Evolutionary conservation across 108 stramenopile species (phyloP).

Genomic region (Pelagomonas calceolata): DNA sequence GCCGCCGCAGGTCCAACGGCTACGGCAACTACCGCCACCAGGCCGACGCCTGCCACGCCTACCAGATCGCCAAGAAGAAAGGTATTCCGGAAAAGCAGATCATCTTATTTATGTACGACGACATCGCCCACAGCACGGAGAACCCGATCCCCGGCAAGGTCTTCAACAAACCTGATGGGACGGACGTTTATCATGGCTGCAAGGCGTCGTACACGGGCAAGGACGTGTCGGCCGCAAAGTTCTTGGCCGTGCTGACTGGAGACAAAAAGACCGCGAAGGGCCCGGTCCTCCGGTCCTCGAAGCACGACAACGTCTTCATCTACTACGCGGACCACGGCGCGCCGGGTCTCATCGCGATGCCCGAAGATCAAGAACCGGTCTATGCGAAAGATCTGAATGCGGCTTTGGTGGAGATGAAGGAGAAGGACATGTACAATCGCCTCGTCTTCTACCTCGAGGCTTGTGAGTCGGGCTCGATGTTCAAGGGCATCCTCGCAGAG

Average conservation of each 20-base stretch:
- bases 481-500: conserved; percentile 15
- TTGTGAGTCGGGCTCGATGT: conserved; percentile 34
- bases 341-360: conserved; percentile 28
- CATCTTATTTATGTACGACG: conserved; percentile 33
- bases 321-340: conserved; percentile 36
- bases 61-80: conserved; percentile 21
- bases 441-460: conserved; percentile 32
- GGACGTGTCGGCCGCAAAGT: conserved; percentile 22
- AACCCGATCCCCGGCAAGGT: conserved; percentile 30
- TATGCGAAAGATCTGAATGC: conserved; percentile 22
- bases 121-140: conserved; percentile 14
- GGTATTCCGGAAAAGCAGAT: conserved; percentile 24
- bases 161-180: conserved; percentile 28
- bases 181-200: conserved; percentile 23
- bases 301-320: conserved; percentile 28
- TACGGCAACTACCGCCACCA: conserved; percentile 15
- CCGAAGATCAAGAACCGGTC: conserved; percentile 9
- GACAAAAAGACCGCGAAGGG: conserved; percentile 15
- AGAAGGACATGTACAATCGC: conserved; percentile 25
- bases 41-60: conserved; percentile 24
- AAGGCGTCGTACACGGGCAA: conserved; percentile 17
- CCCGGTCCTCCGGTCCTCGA: conserved; percentile 21
- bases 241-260: conserved; percentile 28
- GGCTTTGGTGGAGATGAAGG: conserved; percentile 15
- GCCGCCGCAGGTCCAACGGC: conserved; percentile 9